A percentile compares a stretch with the other conserved stretches of the same genome.
These are phyloP conservation scores for Torulaspora maleeae DNA, from an alignment of 805 yeast species.

Conservation along the genomic window DNA sequence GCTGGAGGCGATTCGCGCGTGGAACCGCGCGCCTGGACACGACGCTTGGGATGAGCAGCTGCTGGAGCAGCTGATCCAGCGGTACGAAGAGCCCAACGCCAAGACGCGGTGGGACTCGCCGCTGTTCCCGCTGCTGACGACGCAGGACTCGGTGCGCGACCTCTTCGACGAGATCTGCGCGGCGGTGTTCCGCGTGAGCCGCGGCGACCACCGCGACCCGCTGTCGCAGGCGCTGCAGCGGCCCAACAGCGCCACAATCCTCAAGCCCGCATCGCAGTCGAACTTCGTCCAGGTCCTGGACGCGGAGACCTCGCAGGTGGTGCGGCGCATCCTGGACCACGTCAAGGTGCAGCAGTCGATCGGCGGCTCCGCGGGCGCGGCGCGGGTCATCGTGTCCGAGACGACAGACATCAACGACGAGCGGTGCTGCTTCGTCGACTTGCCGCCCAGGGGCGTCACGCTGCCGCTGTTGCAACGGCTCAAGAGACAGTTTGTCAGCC, in stretches of 20 bases:
- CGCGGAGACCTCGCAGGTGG: slow-evolving; percentile 58
- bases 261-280: slow-evolving; percentile 73
- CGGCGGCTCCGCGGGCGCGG: slow-evolving; percentile 46
- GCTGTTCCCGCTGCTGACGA: slow-evolving; percentile 56
- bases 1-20: slow-evolving; percentile 51
- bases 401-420: slow-evolving; percentile 39
- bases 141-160: slow-evolving; percentile 43
- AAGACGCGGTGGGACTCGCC: slow-evolving; percentile 93
- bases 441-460: slow-evolving; percentile 61
- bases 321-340: slow-evolving; percentile 56
- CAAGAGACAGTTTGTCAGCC: slow-evolving; percentile 73
- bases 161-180: slow-evolving; percentile 62
- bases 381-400: slow-evolving; percentile 43
- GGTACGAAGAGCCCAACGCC: slow-evolving; percentile 92
- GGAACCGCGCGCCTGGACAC: slow-evolving; percentile 43
- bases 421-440: slow-evolving; percentile 43
- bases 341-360: slow-evolving; percentile 28
- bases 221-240: slow-evolving; percentile 54
- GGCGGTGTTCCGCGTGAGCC: slow-evolving; percentile 42
- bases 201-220: slow-evolving; percentile 33
- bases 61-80: slow-evolving; percentile 63
- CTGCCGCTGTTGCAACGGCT: slow-evolving; percentile 78
- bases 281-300: slow-evolving; percentile 78
- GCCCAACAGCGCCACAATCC: slow-evolving; percentile 79
- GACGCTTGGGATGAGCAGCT: slow-evolving; percentile 60